Base-by-base conservation (phyloP, 108 stramenopile species). In the Pseudonitzschia pungens region DNA sequence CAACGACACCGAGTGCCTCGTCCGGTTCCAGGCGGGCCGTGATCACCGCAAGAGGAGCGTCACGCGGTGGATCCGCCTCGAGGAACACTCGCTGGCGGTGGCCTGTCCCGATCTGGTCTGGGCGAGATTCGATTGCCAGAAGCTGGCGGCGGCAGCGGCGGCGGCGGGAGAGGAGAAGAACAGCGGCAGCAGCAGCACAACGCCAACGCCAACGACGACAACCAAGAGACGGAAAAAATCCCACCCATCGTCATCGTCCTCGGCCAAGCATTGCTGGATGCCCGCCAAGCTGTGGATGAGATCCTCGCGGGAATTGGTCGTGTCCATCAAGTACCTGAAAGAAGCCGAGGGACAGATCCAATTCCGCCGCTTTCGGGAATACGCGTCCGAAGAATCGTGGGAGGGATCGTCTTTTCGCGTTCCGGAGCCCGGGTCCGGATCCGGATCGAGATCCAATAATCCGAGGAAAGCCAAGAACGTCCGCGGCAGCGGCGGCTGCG, bases 71-170 rank as follows among this genome's bases (percentile, higher is more conserved):
- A 77, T 94, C 2, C 54, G 87, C 9, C 69, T 94, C 20, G 91
- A 94, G 55, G 93, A 94, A 58, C 93, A 94, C 58, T 73, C 73
- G 44, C 44, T 91, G 12, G 91, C 88, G 1, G 85, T 94, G 1
- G 82, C 81, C 0, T 70, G 79, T 11, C 31, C 78, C 10, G 36
- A 88, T 2, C 68, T 92, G 16, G 60, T 79, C 75, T 68, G 91
- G 82, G 21, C 51, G 4, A 26, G 20, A 33, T 42, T 45, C 53
- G 48, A 41, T 43, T 62, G 16, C 32, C 4, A 16, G 45, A 15
- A 20, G n/a, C 36, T 6, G 36, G 60, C 59, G 28, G 20, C 16
- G 5, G 40, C 4, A n/a, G 55, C 12, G 11, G 28, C n/a, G 4
- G n/a, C n/a, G n/a, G n/a, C n/a, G n/a, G n/a, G n/a, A n/a, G n/a